Conservation (phyloP, 352 stramenopile genomes). For the Globisporangium abappressorium region DNA sequence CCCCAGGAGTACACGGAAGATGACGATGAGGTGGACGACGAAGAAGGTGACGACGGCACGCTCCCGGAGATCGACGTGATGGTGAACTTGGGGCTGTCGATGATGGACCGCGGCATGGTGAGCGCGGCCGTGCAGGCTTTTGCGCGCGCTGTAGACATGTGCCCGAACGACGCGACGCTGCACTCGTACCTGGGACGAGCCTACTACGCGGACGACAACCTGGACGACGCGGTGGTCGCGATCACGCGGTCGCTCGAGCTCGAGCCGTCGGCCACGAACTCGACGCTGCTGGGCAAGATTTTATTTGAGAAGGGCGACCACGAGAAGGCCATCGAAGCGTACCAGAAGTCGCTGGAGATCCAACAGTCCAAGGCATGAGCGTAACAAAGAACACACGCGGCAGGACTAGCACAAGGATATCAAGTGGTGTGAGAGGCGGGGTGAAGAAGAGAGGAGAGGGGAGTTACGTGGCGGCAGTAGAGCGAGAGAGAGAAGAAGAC, state of each 20-base stretch:
- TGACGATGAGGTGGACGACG: slow-evolving; percentile 57
- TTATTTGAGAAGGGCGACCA: slow-evolving; percentile 87
- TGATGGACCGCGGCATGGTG: slow-evolving; percentile 80
- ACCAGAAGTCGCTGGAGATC: slow-evolving; percentile 80
- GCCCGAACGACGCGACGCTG: slow-evolving; percentile 64
- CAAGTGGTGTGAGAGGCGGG: background rate
- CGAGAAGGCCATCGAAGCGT: slow-evolving; percentile 82
- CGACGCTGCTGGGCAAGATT: slow-evolving; percentile 82
- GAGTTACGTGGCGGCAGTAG: background rate
- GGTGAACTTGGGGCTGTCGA: slow-evolving; percentile 72
- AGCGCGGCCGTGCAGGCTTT: slow-evolving; percentile 81
- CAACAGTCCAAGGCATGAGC: slow-evolving; percentile 25
- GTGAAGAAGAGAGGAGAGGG: background rate
- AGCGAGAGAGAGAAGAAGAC: background rate
- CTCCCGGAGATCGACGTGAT: slow-evolving; percentile 82
- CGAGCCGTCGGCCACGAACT: slow-evolving; percentile 80
- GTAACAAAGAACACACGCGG: background rate
- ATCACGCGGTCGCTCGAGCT: slow-evolving; percentile 66
- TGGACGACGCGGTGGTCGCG: slow-evolving; percentile 68
- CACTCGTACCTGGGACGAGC: slow-evolving; percentile 78
- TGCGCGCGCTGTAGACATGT: slow-evolving; percentile 79
- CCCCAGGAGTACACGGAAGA: slow-evolving; percentile 47
- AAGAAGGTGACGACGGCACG: slow-evolving; percentile 58
- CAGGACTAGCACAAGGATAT: background rate
- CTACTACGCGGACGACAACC: slow-evolving; percentile 81